Base-by-base conservation (phyloP, 495 filamentous ascomycete species). In the Aspergillus steynii region DNA sequence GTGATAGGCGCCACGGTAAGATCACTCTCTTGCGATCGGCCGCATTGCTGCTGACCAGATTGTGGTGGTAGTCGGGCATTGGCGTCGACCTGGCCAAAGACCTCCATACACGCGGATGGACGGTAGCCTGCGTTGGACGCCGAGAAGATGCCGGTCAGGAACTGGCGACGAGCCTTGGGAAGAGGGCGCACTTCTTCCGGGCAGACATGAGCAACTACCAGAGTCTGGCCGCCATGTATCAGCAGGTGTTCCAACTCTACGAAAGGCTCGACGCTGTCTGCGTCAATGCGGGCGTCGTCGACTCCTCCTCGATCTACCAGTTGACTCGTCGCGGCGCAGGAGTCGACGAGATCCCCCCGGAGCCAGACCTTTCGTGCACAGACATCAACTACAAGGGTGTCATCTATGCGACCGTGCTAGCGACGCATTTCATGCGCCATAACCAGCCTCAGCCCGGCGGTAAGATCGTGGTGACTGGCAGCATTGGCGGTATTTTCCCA, bases 341-440 rank as follows among this genome's bases (percentile, higher is more conserved):
- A 10, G 55, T 67, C 12, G 65, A 69, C 6, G 65, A 73, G n/a
- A 52, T 73, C 10, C 71, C 71, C 8, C 58, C 66, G 4, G 58
- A 57, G 6, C 71, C 71, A 2, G 66, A 73, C n/a, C 49, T 65
- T 4, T 66, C 59, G 2, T 61, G 65, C 7, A 66, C 69, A 2
- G 68, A 73, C 50, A 60, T 67, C 29, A 66, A 71, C 49, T 73
- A 71, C 50, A 71, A 73, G 50, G 68, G 68, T 1, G 67, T 73
- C n/a, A 50, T 73, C 5, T 68, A 73, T 37, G 65, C 66, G 1
- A 68, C 61, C 15, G 64, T 67, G 29, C 47, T 73, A 32, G 71
- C 71, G 3, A 68, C 62, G n/a, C 71, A 73, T 48, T 71, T 73
- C 51, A 73, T 73, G 71, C 65, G 68, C 15, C 56, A 68, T 47